Conservation (phyloP, 1,284 basidiomycete species). For the Mycena sp. region DNA sequence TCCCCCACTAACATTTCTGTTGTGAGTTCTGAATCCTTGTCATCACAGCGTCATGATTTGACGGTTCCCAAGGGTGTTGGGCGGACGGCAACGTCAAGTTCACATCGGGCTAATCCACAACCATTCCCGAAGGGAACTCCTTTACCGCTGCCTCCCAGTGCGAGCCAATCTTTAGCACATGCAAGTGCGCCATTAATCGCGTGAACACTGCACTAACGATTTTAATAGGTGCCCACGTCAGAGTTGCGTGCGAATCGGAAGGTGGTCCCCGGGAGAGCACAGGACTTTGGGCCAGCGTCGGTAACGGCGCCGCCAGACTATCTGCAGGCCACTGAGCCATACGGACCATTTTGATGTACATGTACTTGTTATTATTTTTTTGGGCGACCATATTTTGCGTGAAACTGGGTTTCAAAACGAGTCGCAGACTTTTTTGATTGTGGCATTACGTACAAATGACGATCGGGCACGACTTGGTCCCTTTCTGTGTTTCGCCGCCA, state of each 20-base stretch:
- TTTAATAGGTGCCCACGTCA: slow-evolving; percentile 29
- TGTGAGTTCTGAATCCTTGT: slow-evolving; percentile 10
- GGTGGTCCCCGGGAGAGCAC: slow-evolving; percentile 39
- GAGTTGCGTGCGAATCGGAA: slow-evolving; percentile 38
- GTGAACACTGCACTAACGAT: slow-evolving; percentile 7
- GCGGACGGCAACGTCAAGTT: slow-evolving; percentile 9
- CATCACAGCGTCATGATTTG: not conserved
- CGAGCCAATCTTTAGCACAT: slow-evolving; percentile 27
- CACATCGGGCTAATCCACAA: not conserved
- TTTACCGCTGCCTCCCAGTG: slow-evolving; percentile 27
- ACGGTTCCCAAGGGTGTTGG: slow-evolving; percentile 8
- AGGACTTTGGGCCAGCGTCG: slow-evolving; percentile 40
- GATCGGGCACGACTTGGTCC: slow-evolving; percentile 1
- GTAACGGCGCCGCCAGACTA: slow-evolving; percentile 41
- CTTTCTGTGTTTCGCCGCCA: slow-evolving; percentile 5
- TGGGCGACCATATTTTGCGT: no score
- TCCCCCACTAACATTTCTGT: slow-evolving; percentile 27
- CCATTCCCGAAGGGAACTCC: slow-evolving; percentile 28
- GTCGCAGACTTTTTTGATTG: not conserved
- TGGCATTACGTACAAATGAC: slow-evolving; percentile 16
- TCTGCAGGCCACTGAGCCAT: slow-evolving; percentile 40
- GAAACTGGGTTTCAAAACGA: no score
- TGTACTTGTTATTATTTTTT: not conserved
- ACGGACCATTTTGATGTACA: slow-evolving; percentile 9
- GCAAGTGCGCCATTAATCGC: not conserved